A percentile compares a stretch with the other conserved stretches of the same genome.
Evolutionary conservation across 73 alveolate species (phyloP).

Genomic region (Blepharisma stoltei): DNA sequence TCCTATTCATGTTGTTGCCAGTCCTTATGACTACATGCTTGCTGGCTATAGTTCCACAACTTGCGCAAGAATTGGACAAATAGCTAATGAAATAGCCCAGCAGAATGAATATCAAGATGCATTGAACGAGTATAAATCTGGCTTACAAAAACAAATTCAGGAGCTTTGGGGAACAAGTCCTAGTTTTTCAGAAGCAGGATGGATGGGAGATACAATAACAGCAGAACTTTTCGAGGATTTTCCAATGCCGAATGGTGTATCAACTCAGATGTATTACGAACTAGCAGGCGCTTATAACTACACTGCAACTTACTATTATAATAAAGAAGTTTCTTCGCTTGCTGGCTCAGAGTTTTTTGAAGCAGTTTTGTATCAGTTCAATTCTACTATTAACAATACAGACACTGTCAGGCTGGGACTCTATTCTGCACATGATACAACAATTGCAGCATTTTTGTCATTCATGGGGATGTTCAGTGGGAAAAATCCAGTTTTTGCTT

Average conservation of each 20-base stretch:
- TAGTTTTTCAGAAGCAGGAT: background rate
- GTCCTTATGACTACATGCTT: constrained; percentile 13
- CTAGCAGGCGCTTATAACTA: background rate
- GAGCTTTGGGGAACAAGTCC: background rate
- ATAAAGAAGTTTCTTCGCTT: background rate
- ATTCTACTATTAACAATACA: background rate
- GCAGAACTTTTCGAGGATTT: background rate
- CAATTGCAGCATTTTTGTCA: constrained; percentile 9
- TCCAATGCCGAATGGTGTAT: background rate
- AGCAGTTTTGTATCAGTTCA: background rate
- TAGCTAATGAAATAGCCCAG: background rate
- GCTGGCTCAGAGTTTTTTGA: constrained; percentile 5
- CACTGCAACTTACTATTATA: background rate
- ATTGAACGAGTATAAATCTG: background rate
- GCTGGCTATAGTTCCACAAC: background rate
- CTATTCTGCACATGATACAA: constrained; percentile 30
- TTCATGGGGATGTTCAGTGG: background rate
- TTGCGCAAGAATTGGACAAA: background rate
- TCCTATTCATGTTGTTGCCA: constrained; percentile 26
- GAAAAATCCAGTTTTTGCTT: constrained; percentile 27
- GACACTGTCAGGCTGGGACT: background rate
- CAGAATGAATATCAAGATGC: background rate
- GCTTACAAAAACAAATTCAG: background rate
- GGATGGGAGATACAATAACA: background rate
- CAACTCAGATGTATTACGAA: background rate